Conservation (phyloP, 208 protist genomes). For the Wallacemonas sp. region DNA sequence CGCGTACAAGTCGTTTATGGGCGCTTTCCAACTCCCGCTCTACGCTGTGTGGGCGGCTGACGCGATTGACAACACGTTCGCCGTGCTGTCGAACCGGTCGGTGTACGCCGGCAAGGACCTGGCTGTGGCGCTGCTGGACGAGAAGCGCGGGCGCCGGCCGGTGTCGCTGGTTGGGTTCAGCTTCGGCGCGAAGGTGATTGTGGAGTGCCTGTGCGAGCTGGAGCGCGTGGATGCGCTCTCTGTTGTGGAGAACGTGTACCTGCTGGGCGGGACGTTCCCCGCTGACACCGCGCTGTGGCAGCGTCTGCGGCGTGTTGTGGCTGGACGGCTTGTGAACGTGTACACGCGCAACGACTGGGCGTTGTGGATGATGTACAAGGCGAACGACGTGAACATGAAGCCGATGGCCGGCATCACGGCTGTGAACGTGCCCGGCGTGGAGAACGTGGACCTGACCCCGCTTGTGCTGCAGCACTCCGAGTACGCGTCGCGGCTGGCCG, state of each 20-base stretch:
- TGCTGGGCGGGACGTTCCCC: slow-evolving; percentile 70
- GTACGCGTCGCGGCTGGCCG: slow-evolving; percentile 55
- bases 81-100: slow-evolving; percentile 68
- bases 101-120: slow-evolving; percentile 78
- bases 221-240: slow-evolving; percentile 46
- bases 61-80: slow-evolving; percentile 88
- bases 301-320: slow-evolving; percentile 63
- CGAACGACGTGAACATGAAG: slow-evolving; percentile 62
- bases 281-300: slow-evolving; percentile 59
- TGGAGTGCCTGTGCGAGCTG: slow-evolving; percentile 78
- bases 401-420: slow-evolving; percentile 78
- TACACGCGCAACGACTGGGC: slow-evolving; percentile 85
- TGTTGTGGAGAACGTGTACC: slow-evolving; percentile 86
- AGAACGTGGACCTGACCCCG: slow-evolving; percentile 81
- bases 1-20: slow-evolving; percentile 66
- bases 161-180: slow-evolving; percentile 88
- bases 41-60: slow-evolving; percentile 77
- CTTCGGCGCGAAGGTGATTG: slow-evolving; percentile 83
- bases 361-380: slow-evolving; percentile 80
- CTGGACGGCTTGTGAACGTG: slow-evolving; percentile 86
- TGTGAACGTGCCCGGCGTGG: slow-evolving; percentile 76
- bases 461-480: slow-evolving; percentile 60
- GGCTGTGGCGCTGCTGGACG: slow-evolving; percentile 63
- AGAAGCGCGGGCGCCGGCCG: slow-evolving; percentile 66
- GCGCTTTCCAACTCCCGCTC: slow-evolving; percentile 66